phyloP scores from a whole-genome alignment of 1,284 basidiomycete genomes.

The Tranzscheliella williamsii region DNA sequence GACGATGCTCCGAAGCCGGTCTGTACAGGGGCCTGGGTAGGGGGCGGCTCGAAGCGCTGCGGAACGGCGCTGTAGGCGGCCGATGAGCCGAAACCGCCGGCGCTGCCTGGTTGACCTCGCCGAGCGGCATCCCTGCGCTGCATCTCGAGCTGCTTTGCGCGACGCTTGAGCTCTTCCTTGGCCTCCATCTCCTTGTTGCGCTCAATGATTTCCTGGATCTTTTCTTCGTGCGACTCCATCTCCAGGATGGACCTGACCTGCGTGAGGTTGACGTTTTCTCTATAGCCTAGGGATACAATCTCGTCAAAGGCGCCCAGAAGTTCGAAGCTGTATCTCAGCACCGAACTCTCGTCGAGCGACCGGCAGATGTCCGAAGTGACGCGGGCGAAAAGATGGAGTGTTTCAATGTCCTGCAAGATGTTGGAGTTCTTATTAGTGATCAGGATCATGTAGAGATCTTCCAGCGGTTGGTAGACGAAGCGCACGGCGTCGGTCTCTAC shows the following conservation, averaged over 20 bases:
- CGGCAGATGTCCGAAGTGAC: constrained; percentile 82
- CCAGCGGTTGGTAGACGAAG: constrained; percentile 97
- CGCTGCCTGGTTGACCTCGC: constrained; percentile 40
- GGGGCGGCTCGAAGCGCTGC: constrained; percentile 46
- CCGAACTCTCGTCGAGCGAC: constrained; percentile 84
- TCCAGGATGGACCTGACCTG: constrained; percentile 91
- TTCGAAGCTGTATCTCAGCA: constrained; percentile 89
- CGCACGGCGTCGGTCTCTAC: constrained; percentile 66
- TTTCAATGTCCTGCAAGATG: constrained; percentile 97
- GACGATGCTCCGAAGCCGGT: constrained; percentile 31
- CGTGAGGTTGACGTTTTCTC: constrained; percentile 87
- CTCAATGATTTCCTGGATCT: constrained; percentile 98
- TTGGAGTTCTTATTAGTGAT: constrained; percentile 98
- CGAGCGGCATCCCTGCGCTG: constrained; percentile 72
- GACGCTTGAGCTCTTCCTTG: constrained; percentile 96
- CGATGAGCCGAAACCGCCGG: constrained; percentile 33
- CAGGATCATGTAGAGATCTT: constrained; percentile 95
- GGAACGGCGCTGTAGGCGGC: constrained; percentile 25
- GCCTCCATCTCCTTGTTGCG: constrained; percentile 99
- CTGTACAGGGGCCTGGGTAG: constrained; percentile 45
- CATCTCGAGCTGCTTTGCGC: constrained; percentile 97
- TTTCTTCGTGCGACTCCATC: constrained; percentile 99
- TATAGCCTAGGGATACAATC: constrained; percentile 89
- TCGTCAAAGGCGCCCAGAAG: constrained; percentile 95
- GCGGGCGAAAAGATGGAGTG: constrained; percentile 88